Base-by-base conservation (phyloP, 2,329 filamentous ascomycete species). In the Talaromyces rugulosus region DNA sequence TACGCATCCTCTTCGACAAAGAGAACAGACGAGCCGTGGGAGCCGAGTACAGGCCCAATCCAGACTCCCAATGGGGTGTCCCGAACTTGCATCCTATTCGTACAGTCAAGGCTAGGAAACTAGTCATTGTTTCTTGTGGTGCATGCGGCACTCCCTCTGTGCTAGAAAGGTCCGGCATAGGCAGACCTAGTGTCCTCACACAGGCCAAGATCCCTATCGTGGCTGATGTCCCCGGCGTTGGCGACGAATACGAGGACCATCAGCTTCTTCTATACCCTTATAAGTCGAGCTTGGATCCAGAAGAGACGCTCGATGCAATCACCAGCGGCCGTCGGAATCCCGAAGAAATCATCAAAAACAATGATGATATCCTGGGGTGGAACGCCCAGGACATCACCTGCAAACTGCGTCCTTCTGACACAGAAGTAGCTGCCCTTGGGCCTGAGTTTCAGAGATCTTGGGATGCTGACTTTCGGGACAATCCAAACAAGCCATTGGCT, bases 291-390 rank as follows among this genome's bases (percentile, higher is more conserved):
- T 30, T 56, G 14, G 30, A 36, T 4, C 23, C 44, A 9, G 44
- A 51, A 36, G 53, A 61, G 52, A 57, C 59, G 8, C 18, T 61
- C 27, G 59, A 61, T 18, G 59, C 42, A 52, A 30, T 61, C 11
- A 6, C 42, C 30, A 52, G 53, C 42, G 59, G 59, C 6, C 44
- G 59, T 14, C 31, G 54, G 27, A 40, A 55, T 18, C 9, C 52
- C n/a, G 18, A 56, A 27, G 54, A 61, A 18, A 33, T 52, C 4
- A 27, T 56, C 23, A 52, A 36, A 16, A 56, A 50, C 1, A 50
- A 61, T n/a, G 53, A 56, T 30, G 28, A 40, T 9, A 61, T 61
- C 7, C 34, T 61, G 11, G 59, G 59, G 5, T 61, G 59, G 53
- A 61, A 57, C 14, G 12, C n/a, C 33, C 8, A 30, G 12, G 59